A percentile compares a stretch with the other conserved stretches of the same genome.
phyloP scores from a whole-genome alignment of 768 basidiomycete genomes.

The Asterophora parasitica region DNA sequence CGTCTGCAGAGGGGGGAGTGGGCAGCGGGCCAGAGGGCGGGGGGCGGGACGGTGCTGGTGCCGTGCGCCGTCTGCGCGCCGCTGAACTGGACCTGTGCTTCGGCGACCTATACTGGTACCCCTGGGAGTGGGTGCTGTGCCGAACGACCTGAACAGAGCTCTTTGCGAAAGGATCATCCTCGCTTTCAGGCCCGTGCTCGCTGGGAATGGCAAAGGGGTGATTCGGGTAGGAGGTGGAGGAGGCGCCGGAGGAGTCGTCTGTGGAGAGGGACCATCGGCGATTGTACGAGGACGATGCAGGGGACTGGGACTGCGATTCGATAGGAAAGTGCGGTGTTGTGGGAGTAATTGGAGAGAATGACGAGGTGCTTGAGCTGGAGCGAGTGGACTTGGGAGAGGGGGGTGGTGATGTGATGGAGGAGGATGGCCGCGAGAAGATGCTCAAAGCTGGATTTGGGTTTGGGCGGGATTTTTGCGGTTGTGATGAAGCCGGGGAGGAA shows the following conservation, averaged over 20 bases:
- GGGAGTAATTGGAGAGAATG: conserved; percentile 4
- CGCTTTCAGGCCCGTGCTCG: conserved; percentile 3
- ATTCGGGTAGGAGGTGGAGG: conserved; percentile 8
- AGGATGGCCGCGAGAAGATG: conserved; percentile 15
- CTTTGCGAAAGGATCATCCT: conserved; percentile 25
- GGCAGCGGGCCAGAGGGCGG: conserved; percentile 8
- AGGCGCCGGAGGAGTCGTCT: conserved; percentile 9
- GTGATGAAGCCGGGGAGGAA: background rate
- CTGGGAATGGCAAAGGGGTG: conserved; percentile 11
- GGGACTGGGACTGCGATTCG: background rate
- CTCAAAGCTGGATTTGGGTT: background rate
- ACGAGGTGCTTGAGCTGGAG: conserved; percentile 7
- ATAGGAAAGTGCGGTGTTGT: conserved; percentile 4
- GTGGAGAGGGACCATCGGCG: conserved; percentile 18
- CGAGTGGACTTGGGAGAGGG: conserved; percentile 6
- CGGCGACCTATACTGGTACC: background rate
- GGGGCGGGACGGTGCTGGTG: conserved; percentile 3
- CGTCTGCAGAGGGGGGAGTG: background rate
- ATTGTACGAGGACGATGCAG: background rate
- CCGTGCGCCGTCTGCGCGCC: background rate
- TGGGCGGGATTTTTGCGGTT: background rate
- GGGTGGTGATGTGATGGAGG: conserved; percentile 12
- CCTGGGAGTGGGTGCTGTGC: conserved; percentile 9
- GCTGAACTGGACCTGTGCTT: background rate
- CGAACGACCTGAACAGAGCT: conserved; percentile 20